These are phyloP conservation scores for Aspergillus flavus DNA, from an alignment of 2,329 filamentous ascomycete genomes.

Conservation along the genomic window DNA sequence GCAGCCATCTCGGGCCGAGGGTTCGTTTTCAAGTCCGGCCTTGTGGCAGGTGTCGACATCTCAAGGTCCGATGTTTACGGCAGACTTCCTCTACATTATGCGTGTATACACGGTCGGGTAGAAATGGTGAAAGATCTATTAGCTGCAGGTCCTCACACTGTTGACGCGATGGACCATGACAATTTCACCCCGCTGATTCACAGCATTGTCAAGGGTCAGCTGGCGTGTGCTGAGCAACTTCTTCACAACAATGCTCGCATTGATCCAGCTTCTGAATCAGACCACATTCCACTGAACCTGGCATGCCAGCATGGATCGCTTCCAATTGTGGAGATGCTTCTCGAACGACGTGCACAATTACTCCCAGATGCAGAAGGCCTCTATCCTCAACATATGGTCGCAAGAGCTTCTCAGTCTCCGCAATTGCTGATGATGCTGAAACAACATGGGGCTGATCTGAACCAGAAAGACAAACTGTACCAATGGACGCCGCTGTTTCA, in stretches of 20 bases:
- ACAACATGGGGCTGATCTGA: constrained; percentile 82
- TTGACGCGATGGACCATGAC: constrained; percentile 90
- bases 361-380: constrained; percentile 95
- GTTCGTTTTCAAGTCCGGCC: constrained; percentile 73
- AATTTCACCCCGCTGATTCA: constrained; percentile 97
- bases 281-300: constrained; percentile 91
- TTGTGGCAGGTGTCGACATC: constrained; percentile 75
- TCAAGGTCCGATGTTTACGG: constrained; percentile 90
- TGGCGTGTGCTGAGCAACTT: constrained; percentile 77
- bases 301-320: constrained; percentile 92
- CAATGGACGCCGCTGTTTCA: constrained; percentile 97
- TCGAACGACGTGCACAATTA: constrained; percentile 78
- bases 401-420: constrained; percentile 80
- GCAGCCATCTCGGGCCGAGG: constrained; percentile 90
- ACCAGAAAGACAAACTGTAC: constrained; percentile 93
- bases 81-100: constrained; percentile 89
- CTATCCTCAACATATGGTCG: constrained; percentile 95
- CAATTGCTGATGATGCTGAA: constrained; percentile 78
- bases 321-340: constrained; percentile 79
- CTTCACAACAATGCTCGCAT: constrained; percentile 79
- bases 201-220: constrained; percentile 84
- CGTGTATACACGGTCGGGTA: constrained; percentile 88
- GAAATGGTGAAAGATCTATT: constrained; percentile 79
- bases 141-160: constrained; percentile 69
- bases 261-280: constrained; percentile 80